Evolutionary conservation across 2,329 filamentous ascomycete species (phyloP).

Genomic region (Colletotrichum viniferum): DNA sequence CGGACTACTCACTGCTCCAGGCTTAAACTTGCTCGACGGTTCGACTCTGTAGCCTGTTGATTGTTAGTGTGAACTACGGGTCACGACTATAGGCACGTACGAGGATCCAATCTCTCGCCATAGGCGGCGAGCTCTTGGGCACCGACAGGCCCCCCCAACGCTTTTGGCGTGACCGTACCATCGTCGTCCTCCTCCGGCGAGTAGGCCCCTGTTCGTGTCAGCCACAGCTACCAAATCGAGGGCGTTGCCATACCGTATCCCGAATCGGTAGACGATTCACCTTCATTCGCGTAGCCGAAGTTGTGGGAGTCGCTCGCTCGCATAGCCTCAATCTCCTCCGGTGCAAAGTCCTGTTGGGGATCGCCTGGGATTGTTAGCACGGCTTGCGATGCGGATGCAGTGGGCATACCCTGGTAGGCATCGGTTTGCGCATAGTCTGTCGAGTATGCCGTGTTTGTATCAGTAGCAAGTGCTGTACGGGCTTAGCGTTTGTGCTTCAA

Average conservation of each 20-base stretch:
- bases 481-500: background rate
- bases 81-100: conserved; percentile 29
- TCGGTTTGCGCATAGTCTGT: background rate
- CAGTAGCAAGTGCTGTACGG: background rate
- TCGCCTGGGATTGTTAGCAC: background rate
- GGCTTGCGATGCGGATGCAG: background rate
- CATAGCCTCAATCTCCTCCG: background rate
- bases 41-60: conserved; percentile 44
- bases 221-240: background rate
- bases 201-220: background rate
- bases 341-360: background rate
- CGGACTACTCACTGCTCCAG: conserved; percentile 40
- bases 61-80: background rate
- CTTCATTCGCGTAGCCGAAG: background rate
- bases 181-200: conserved; percentile 30
- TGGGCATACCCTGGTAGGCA: background rate
- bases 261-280: conserved; percentile 4
- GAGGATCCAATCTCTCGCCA: conserved; percentile 34
- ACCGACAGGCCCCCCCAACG: background rate
- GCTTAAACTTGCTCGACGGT: conserved; percentile 41
- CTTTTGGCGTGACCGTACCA: conserved; percentile 24
- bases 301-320: background rate
- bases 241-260: conserved; percentile 9
- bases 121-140: conserved; percentile 12
- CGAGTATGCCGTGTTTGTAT: background rate